These are phyloP conservation scores for Apium graveolens DNA, from an alignment of 129 eudicot genomes.

Conservation along the genomic window DNA sequence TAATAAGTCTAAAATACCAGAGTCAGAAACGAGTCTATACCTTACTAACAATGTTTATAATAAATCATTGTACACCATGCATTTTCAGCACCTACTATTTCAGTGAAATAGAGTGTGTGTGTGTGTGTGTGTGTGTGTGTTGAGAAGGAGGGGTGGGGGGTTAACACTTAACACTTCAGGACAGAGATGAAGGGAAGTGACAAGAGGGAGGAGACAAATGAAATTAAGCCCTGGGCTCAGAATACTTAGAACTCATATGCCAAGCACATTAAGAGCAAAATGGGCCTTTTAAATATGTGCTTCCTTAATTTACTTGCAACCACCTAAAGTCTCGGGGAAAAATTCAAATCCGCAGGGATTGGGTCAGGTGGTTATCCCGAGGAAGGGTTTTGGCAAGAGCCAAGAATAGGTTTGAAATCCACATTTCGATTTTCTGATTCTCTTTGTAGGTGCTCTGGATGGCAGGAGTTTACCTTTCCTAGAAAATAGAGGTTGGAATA, in stretches of 20 bases:
- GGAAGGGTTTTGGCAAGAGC: neutral
- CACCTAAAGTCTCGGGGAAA: neutral
- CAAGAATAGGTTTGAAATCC: neutral
- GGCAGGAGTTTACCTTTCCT: neutral
- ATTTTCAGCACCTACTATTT: neutral
- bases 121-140: no score
- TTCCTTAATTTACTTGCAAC: neutral
- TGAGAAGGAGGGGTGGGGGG: no score
- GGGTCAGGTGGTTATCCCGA: neutral
- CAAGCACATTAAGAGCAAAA: neutral
- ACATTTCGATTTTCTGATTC: neutral
- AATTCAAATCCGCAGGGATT: neutral
- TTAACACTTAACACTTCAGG: no score
- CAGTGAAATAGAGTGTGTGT: no score
- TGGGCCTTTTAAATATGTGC: neutral
- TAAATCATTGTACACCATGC: no score
- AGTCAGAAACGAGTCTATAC: no score
- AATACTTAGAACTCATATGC: neutral
- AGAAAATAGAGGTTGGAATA: neutral
- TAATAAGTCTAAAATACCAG: no score
- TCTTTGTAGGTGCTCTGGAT: neutral
- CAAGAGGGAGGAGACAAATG: neutral
- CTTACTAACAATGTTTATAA: no score
- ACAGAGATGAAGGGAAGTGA: no score
- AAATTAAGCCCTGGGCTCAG: neutral